Evolutionary conservation across 345 rosid species (phyloP).

Genomic region (Salix arbutifolia): DNA sequence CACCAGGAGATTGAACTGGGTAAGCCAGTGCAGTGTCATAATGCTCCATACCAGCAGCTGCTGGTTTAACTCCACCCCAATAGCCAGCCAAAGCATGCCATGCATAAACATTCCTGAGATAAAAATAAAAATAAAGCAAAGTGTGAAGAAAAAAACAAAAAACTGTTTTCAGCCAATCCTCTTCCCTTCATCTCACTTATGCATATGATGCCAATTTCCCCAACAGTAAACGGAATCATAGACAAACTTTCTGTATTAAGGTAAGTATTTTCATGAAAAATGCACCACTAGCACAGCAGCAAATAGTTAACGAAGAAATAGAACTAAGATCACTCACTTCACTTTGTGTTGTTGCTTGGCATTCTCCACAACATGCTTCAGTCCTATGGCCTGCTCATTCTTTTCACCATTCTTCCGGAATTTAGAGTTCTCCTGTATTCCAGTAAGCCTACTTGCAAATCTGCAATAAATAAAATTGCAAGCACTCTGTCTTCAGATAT

Average conservation of each 20-base stretch:
- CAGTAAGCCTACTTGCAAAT: slow-evolving; percentile 86
- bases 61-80: slow-evolving; percentile 99
- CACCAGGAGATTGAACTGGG: slow-evolving; percentile 85
- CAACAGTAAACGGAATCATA: background rate
- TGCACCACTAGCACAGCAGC: background rate
- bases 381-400: slow-evolving; percentile 52
- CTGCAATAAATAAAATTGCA: slow-evolving; percentile 34
- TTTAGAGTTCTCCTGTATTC: slow-evolving; percentile 83
- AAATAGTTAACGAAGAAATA: background rate
- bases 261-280: background rate
- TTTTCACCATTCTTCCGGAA: slow-evolving; percentile 59
- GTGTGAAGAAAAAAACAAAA: background rate
- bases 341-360: slow-evolving; percentile 75
- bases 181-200: background rate
- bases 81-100: slow-evolving; percentile 99
- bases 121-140: background rate
- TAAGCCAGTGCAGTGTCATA: slow-evolving; percentile 83
- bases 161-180: background rate
- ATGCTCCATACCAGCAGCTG: slow-evolving; percentile 92
- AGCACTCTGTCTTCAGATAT: background rate
- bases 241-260: background rate
- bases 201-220: background rate
- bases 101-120: slow-evolving; percentile 63
- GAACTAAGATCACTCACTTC: slow-evolving; percentile 51
- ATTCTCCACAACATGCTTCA: slow-evolving; percentile 66